These are phyloP conservation scores for Alternaria hordeiaustralica DNA, from an alignment of 2,329 filamentous ascomycete species.

Conservation along the genomic window DNA sequence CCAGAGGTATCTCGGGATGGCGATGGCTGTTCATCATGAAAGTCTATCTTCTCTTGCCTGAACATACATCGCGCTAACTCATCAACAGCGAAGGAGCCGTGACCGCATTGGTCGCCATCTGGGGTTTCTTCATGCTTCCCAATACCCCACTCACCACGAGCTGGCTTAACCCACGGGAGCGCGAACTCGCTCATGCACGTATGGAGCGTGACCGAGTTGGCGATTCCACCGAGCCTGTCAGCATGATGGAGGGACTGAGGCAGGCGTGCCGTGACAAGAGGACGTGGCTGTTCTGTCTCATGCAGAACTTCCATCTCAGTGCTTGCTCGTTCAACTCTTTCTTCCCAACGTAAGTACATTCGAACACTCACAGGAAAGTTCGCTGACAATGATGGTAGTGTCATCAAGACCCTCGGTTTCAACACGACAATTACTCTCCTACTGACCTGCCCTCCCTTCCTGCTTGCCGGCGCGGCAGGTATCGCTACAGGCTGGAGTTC, in stretches of 20 bases:
- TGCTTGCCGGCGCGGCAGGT: conserved; percentile 54
- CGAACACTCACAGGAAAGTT: no score
- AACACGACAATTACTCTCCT: conserved; percentile 45
- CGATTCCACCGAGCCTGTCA: conserved; percentile 42
- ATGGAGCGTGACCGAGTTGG: conserved; percentile 58
- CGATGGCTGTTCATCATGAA: conserved; percentile 48
- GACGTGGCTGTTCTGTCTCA: conserved; percentile 42
- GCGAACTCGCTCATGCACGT: conserved; percentile 46
- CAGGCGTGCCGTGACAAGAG: conserved; percentile 37
- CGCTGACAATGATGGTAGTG: conserved; percentile 16
- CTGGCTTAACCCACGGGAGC: conserved; percentile 57
- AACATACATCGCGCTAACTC: background rate
- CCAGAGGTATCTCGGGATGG: conserved; percentile 46
- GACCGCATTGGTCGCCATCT: conserved; percentile 34
- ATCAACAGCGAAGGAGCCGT: conserved; percentile 32
- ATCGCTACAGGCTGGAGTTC: conserved; percentile 59
- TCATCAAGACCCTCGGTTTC: conserved; percentile 49
- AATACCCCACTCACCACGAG: conserved; percentile 47
- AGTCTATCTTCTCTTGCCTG: conserved; percentile 19
- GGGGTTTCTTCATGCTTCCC: conserved; percentile 39
- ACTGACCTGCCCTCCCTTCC: conserved; percentile 57
- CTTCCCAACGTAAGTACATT: conserved; percentile 36
- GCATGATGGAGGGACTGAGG: conserved; percentile 34
- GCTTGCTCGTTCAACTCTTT: conserved; percentile 43
- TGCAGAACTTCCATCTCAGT: conserved; percentile 40